These are phyloP conservation scores for Ligustrum vulgare DNA, from an alignment of 257 asterid species.

Conservation along the genomic window DNA sequence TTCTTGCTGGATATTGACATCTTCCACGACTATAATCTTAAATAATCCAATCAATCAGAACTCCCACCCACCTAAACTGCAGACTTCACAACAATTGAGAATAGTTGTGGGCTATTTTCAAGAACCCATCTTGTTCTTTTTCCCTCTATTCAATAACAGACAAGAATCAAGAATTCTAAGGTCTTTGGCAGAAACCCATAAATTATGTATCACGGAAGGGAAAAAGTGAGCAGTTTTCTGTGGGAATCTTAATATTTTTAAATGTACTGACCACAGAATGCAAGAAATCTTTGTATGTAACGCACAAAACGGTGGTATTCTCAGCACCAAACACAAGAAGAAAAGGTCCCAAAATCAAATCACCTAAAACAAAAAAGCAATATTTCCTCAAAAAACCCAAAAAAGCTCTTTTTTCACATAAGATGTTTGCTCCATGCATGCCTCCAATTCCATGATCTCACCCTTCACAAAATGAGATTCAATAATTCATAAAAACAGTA, in stretches of 20 bases:
- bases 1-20: slow-evolving; percentile 74
- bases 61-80: not conserved
- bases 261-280: slow-evolving; percentile 23
- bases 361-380: not conserved
- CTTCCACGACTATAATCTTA: slow-evolving; percentile 25
- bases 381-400: not conserved
- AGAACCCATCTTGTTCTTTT: slow-evolving; percentile 9
- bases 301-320: slow-evolving; percentile 29
- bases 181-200: slow-evolving; percentile 10
- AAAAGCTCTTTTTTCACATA: not conserved
- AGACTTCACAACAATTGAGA: slow-evolving; percentile 4
- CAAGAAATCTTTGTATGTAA: slow-evolving; percentile 30
- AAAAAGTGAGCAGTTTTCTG: slow-evolving; percentile 4
- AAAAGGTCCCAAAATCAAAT: slow-evolving; percentile 7
- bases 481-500: not conserved
- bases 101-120: not conserved
- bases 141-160: slow-evolving; percentile 4
- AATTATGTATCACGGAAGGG: not conserved
- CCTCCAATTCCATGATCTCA: not conserved
- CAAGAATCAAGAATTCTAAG: slow-evolving; percentile 7
- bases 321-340: slow-evolving; percentile 29
- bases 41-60: not conserved
- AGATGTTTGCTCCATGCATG: not conserved
- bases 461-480: not conserved
- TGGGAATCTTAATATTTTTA: not conserved